A percentile compares a stretch with the other conserved stretches of the same genome.
These are phyloP conservation scores for Kazachstania psychrophila DNA, from an alignment of 805 yeast species.

Conservation along the genomic window DNA sequence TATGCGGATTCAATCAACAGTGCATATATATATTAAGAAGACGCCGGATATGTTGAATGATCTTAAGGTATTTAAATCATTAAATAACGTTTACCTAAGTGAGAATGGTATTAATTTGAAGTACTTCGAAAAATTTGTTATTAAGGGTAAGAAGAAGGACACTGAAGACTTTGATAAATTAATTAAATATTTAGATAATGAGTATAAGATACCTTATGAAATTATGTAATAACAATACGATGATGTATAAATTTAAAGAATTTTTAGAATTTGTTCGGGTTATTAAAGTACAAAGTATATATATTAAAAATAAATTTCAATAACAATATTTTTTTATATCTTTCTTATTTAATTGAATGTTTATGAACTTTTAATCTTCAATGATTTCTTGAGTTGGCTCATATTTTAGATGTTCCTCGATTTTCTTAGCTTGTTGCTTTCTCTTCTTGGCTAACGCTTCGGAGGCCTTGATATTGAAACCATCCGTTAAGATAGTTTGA, in stretches of 20 bases:
- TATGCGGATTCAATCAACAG: slow-evolving; percentile 46
- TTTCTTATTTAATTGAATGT: background rate
- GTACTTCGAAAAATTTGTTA: slow-evolving; percentile 18
- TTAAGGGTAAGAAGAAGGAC: slow-evolving; percentile 6
- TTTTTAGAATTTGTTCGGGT: no score
- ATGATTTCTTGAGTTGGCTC: slow-evolving; percentile 23
- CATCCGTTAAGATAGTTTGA: slow-evolving; percentile 67
- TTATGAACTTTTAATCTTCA: slow-evolving; percentile 9
- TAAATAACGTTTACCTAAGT: slow-evolving; percentile 67
- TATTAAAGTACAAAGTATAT: no score
- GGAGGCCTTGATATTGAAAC: slow-evolving; percentile 73
- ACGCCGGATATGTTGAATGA: slow-evolving; percentile 34
- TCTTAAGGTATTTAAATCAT: slow-evolving; percentile 45
- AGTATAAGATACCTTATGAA: slow-evolving; percentile 10
- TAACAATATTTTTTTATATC: background rate
- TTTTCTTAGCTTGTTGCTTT: slow-evolving; percentile 22
- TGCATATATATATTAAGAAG: slow-evolving; percentile 55
- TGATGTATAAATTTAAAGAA: background rate
- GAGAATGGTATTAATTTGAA: slow-evolving; percentile 40
- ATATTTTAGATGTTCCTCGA: slow-evolving; percentile 8
- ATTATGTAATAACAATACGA: background rate
- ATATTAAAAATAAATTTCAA: no score
- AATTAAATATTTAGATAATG: slow-evolving; percentile 1
- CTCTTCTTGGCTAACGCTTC: slow-evolving; percentile 44
- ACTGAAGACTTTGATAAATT: slow-evolving; percentile 3